Evolutionary conservation across 176 grass and related monocot species (phyloP), one percentile per base, ranked within the genome.

Genomic region (Melocanna baccifera): DNA sequence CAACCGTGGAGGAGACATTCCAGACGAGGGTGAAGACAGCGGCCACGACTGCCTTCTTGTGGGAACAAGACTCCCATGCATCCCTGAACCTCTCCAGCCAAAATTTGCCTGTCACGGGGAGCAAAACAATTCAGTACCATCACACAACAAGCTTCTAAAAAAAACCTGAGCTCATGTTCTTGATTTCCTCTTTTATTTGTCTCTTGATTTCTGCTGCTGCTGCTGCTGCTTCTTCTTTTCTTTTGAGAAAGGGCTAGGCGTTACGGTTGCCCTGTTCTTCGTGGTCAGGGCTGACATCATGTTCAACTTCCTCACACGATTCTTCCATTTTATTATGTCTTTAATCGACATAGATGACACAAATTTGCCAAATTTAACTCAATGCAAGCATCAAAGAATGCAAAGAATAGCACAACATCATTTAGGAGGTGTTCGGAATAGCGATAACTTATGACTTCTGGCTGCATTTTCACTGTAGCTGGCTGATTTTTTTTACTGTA

Each of bases 71-170:
- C 50, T 99, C 93, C 96, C 96, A 99, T 25, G 85, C 93, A 87
- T 96, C 97, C 56, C 91, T 91, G 63, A 96, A 73, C 39, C 97
- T 96, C 86, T 96, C 91, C 57, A 94, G 78, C 97, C 97, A 99
- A 85, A 96, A 96, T 61, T 57, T 94, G 1, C 93, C 97, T 99
- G 50, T 12, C 26, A 62, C 28, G 9, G 22, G 23, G 58, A 73
- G 6, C 0, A 77, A 71, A 83, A 0, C 19, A 37, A 46, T 67
- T 68, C 23, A 47, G 59, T 65, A 48, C 32, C 30, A n/a, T 34
- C 48, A n/a, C 13, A 14, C 62, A 37, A 28, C 42, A 32, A 80
- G 28, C 63, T 50, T 42, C 41, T 42, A 42, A 30, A 23, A 30
- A 63, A 13, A 32, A 32, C 3, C 26, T 43, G 32, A 80, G 19